Conservation (phyloP, 2,329 filamentous ascomycete genomes). For the Helminthosporium solani region DNA sequence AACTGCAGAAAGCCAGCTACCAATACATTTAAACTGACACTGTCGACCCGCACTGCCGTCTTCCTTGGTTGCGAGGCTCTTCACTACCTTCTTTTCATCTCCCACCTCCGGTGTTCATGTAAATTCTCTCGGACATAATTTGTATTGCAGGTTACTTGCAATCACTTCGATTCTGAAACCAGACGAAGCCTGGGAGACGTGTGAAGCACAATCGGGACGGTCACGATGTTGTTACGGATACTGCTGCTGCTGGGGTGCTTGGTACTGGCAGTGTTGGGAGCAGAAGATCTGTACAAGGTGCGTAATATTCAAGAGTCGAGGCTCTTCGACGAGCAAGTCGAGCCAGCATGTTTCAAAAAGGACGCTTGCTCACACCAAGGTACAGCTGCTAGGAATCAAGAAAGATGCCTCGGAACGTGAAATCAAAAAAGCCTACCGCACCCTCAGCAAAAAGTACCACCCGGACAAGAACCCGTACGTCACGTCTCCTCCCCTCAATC, state of each 20-base stretch:
- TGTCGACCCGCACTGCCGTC: slow-evolving; percentile 3
- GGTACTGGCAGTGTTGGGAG: slow-evolving; percentile 47
- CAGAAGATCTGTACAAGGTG: slow-evolving; percentile 79
- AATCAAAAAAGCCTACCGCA: slow-evolving; percentile 90
- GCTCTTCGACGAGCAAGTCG: slow-evolving; percentile 1
- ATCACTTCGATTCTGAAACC: slow-evolving; percentile 5
- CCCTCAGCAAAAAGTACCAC: slow-evolving; percentile 91
- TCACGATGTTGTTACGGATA: slow-evolving; percentile 47
- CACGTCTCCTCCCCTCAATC: slow-evolving; percentile 14
- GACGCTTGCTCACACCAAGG: slow-evolving; percentile 14
- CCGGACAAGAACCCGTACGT: slow-evolving; percentile 96
- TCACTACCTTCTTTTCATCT: background rate
- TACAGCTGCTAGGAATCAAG: slow-evolving; percentile 75
- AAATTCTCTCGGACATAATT: slow-evolving; percentile 2
- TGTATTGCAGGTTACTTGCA: background rate
- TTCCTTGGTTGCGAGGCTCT: background rate
- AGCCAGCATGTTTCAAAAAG: background rate
- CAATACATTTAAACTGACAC: slow-evolving; percentile 5
- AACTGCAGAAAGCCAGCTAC: slow-evolving; percentile 14
- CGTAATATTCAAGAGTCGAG: slow-evolving; percentile 7
- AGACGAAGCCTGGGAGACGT: slow-evolving; percentile 6
- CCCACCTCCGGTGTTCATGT: slow-evolving; percentile 16
- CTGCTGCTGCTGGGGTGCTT: slow-evolving; percentile 46
- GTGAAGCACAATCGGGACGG: slow-evolving; percentile 17
- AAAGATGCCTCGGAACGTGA: slow-evolving; percentile 80